Percentiles rank a stretch among this genome's conserved stretches.
phyloP scores from a whole-genome alignment of 345 rosid species.

The Pistacia vera region DNA sequence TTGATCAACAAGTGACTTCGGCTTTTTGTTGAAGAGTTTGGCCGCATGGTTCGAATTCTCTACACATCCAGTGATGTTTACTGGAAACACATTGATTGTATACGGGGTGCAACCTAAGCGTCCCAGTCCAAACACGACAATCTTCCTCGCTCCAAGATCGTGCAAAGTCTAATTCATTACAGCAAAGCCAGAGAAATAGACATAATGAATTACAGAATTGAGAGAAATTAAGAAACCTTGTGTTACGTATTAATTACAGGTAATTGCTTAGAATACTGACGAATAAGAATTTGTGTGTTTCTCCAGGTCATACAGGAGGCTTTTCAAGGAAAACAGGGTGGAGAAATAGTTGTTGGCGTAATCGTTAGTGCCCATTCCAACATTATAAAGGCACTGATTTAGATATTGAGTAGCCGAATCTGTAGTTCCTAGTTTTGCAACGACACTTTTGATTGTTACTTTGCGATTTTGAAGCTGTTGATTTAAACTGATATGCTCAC shows the following conservation, averaged over 20 bases:
- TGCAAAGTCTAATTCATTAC: slow-evolving; percentile 41
- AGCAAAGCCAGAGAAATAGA: not conserved
- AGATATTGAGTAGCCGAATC: slow-evolving; percentile 9
- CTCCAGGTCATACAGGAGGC: slow-evolving; percentile 4
- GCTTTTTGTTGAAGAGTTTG: slow-evolving; percentile 51
- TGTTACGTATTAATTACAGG: slow-evolving; percentile 15
- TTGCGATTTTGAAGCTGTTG: slow-evolving; percentile 37
- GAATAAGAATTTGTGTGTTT: slow-evolving; percentile 22
- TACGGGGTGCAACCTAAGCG: slow-evolving; percentile 72
- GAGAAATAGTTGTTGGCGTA: slow-evolving; percentile 41
- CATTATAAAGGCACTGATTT: slow-evolving; percentile 30
- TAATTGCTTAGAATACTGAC: slow-evolving; percentile 23
- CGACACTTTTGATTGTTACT: not conserved
- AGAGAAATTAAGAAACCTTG: not conserved
- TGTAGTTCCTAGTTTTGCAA: not conserved
- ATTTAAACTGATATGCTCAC: slow-evolving; percentile 41
- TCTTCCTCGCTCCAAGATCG: slow-evolving; percentile 59
- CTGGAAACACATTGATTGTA: slow-evolving; percentile 30
- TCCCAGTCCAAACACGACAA: slow-evolving; percentile 56
- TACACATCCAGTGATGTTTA: slow-evolving; percentile 33
- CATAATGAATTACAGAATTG: not conserved
- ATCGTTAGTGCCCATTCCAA: slow-evolving; percentile 44
- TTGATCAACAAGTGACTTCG: slow-evolving; percentile 49
- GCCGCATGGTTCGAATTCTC: slow-evolving; percentile 45
- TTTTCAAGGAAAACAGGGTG: slow-evolving; percentile 13